phyloP scores from a whole-genome alignment of 805 yeast genomes.

The Millerago galiae region DNA sequence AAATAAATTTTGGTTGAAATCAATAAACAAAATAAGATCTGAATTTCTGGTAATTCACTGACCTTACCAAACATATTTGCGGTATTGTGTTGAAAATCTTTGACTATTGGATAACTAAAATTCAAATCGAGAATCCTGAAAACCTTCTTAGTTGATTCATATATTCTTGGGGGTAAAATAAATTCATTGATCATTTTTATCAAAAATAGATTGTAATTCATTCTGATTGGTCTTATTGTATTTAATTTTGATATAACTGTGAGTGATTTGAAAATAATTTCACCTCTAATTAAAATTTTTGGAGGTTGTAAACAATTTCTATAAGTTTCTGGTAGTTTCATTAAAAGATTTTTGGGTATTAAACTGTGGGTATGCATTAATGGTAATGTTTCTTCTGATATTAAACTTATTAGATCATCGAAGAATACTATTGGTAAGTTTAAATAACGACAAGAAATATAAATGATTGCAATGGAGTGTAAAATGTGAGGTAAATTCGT shows the following conservation, averaged over 20 bases:
- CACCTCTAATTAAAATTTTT: slow-evolving; percentile 27
- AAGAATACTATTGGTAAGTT: slow-evolving; percentile 41
- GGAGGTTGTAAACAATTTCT: slow-evolving; percentile 20
- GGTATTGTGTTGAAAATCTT: neutral
- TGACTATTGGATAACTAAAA: neutral
- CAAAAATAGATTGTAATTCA: slow-evolving; percentile 33
- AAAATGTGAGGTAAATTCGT: neutral
- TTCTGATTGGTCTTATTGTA: slow-evolving; percentile 1
- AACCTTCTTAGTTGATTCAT: slow-evolving; percentile 27
- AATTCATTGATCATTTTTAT: slow-evolving; percentile 36
- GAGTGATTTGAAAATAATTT: slow-evolving; percentile 27
- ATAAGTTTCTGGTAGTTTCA: slow-evolving; percentile 20
- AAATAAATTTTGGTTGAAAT: slow-evolving; percentile 21
- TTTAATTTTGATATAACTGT: slow-evolving; percentile 5
- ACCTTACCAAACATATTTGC: slow-evolving; percentile 7
- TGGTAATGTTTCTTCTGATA: slow-evolving; percentile 42
- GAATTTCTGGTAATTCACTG: slow-evolving; percentile 33
- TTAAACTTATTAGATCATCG: slow-evolving; percentile 39
- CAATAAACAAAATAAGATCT: slow-evolving; percentile 10
- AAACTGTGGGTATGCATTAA: slow-evolving; percentile 34
- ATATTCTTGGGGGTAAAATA: slow-evolving; percentile 45
- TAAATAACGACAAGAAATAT: slow-evolving; percentile 43
- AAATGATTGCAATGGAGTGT: slow-evolving; percentile 34
- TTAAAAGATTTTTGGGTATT: slow-evolving; percentile 32
- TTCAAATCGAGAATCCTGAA: slow-evolving; percentile 17